Conservation (phyloP, 2,329 filamentous ascomycete genomes). For the Cladophialophora yegresii region DNA sequence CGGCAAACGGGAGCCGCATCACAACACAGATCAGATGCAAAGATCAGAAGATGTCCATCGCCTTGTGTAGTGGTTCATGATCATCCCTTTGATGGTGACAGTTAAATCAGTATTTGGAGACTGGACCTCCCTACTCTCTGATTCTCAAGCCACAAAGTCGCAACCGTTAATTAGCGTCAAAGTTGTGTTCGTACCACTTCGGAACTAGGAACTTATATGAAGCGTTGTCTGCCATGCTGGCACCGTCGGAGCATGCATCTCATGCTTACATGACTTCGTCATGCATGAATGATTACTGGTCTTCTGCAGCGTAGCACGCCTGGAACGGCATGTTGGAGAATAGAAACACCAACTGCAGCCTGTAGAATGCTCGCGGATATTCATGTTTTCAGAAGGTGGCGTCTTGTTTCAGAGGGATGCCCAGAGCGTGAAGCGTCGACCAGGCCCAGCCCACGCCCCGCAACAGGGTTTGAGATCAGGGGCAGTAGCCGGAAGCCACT, state of each 20-base stretch:
- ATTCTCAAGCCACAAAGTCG: neutral
- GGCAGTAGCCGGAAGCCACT: constrained; percentile 19
- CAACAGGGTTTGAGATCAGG: constrained; percentile 31
- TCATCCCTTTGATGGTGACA: neutral
- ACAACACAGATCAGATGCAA: constrained; percentile 12
- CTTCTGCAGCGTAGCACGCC: neutral
- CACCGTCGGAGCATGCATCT: neutral
- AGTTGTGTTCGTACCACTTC: neutral
- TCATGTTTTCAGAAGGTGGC: constrained; percentile 19
- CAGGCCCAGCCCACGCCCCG: constrained; percentile 15
- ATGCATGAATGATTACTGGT: neutral
- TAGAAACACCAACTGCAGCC: neutral
- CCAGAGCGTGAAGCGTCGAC: neutral
- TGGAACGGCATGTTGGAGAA: neutral
- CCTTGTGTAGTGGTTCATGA: neutral
- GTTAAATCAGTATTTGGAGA: neutral
- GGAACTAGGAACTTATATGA: neutral
- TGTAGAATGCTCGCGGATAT: constrained; percentile 1
- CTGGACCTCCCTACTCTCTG: neutral
- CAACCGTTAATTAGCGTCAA: neutral
- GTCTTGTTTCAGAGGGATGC: constrained; percentile 25
- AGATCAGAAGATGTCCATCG: neutral
- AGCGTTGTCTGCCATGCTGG: neutral
- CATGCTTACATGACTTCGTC: neutral
- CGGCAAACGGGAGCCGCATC: neutral